Evolutionary conservation across 257 asterid species (phyloP), one percentile per base, ranked within the genome.

Genomic region (Henckelia pumila): DNA sequence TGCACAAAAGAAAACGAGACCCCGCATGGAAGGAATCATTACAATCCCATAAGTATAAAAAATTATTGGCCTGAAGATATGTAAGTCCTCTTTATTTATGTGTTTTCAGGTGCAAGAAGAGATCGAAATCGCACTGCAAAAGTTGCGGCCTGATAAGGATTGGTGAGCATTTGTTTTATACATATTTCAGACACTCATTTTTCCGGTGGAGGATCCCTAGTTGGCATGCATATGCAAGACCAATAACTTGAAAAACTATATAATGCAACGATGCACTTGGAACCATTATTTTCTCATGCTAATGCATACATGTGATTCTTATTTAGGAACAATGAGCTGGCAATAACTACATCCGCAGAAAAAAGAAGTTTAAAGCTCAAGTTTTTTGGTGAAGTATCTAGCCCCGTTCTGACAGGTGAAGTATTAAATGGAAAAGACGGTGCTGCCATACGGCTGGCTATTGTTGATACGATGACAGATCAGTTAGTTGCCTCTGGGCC

Each of bases 351-450:
- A 9, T 23, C 59, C 19, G 19, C 60, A 1, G 68, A 61, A 49
- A 20, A 50, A 55, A 69, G 73, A 37, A 14, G 24, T 63, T 60
- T 71, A 19, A 56, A 57, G 32, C 63, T 77, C 26, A 44, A 72
- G 61, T 77, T 72, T 57, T 56, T 53, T 9, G 64, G 20, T 23
- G 23, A 61, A 30, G 60, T 77, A 24, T 63, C 24, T 4, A 4
- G 2, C 21, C 81, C 69, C 5, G 32, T n/a, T 72, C 40, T 56
- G 44, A 68, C 77, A 0, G 77, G 77, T 44, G 28, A 56, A 35
- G 61, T 63, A 25, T 57, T 77, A 47, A 64, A 72, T 72, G 81
- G 77, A 25, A 62, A 77, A 68, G 65, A 56, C 0, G 64, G 49
- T 24, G 19, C 9, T 11, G n/a, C 49, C 37, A 56, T 72, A 28